Conservation (phyloP, 768 basidiomycete genomes). For the Leccinellum albellum region DNA sequence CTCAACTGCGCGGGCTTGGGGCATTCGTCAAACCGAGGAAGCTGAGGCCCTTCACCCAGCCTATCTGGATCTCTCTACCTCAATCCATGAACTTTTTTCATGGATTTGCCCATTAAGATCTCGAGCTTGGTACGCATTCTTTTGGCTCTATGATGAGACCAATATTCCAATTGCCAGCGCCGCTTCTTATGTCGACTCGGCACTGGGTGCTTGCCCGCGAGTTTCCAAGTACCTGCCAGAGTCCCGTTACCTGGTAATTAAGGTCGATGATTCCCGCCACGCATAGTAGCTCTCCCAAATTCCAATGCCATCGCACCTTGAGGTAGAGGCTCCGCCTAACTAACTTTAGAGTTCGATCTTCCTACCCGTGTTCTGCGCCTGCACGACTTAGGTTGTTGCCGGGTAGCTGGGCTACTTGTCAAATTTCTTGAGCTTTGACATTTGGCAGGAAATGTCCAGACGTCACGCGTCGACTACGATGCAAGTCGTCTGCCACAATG, state of each 20-base stretch:
- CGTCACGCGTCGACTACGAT: background rate
- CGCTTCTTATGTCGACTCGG: background rate
- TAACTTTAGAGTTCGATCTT: background rate
- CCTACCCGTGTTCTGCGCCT: background rate
- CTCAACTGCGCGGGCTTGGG: background rate
- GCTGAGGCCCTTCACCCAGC: background rate
- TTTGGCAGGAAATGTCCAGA: conserved; percentile 3
- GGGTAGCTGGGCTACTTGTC: background rate
- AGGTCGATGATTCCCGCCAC: background rate
- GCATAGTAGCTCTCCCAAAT: background rate
- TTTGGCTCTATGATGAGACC: background rate
- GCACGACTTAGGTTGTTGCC: background rate
- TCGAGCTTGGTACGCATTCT: background rate
- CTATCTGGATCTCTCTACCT: background rate
- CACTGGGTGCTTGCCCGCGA: background rate
- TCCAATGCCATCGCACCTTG: too few relatives aligned
- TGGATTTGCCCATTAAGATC: background rate
- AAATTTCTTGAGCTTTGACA: background rate
- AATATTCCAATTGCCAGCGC: background rate
- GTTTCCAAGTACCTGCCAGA: too few relatives aligned
- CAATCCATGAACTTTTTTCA: background rate
- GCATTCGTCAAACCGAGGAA: background rate
- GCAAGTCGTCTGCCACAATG: background rate
- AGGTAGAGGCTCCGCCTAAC: too few relatives aligned
- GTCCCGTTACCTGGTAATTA: background rate